Evolutionary conservation across 371 early-diverging fungal genomes (phyloP), one percentile per base, ranked within the genome.

Genomic region (Circinella umbellata): DNA sequence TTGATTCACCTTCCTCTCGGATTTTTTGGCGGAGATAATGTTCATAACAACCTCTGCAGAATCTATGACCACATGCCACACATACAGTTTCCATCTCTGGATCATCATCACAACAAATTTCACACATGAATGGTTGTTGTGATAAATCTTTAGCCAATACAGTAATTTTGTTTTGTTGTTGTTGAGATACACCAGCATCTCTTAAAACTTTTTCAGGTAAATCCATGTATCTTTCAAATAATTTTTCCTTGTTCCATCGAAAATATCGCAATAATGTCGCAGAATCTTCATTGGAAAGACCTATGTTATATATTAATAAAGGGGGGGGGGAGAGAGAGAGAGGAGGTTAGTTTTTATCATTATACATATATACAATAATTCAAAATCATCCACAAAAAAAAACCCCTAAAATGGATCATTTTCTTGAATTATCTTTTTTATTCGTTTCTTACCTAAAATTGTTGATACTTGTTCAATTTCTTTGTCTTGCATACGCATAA

Each of bases 171-270:
- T 74, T 35, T 78, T 78, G 20, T 86, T 80, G 6, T 53, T 62
- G 46, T 34, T 42, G 6, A 35, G 89, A 76, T 10, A 98, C 89
- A 6, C 99, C 98, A 3, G 95, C 94, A 27, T 82, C 74, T 54
- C 72, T 71, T 48, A 92, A 70, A 18, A 92, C 92, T 20, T 86
- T 83, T 15, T 90, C 91, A 0, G 93, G 86, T 46, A 85, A 78
- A 55, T 95, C 94, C 91, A 96, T 93, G 76, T 94, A 96, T 49
- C 86, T 81, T 75, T 98, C 98, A 60, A 97, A 87, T 27, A 97
- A 81, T 64, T 88, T 81, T 73, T 99, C 98, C 79, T 95, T 95
- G 80, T 96, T 96, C 97, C 98, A 98, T 70, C 88, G 84, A 79
- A 91, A 96, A 76, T 88, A 80, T 55, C 94, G 89, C 54, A 96